Evolutionary conservation across 164 flowering plant genomes (phyloP), one percentile per base, ranked within the genome.

Genomic region (Umbellularia californica): DNA sequence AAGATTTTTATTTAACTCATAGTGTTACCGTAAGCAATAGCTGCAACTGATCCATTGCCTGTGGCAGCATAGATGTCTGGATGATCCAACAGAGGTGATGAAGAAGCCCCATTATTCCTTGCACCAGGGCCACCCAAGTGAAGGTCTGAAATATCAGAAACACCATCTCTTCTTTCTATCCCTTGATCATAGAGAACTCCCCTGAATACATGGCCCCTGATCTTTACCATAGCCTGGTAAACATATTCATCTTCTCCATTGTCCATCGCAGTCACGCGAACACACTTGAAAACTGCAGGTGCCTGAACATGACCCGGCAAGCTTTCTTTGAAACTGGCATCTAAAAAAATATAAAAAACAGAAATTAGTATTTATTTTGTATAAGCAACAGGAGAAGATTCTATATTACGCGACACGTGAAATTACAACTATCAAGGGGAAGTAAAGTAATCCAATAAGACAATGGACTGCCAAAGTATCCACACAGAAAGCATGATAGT

Each of bases 201-300:
- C 75, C 91, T 93, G 77, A 91, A 95, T 12, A 95, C 91, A 81
- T 89, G 98, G 12, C 99, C 98, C 3, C 94, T 92, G 27, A 95
- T 95, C 80, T 84, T 93, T 25, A 93, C 99, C 50, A 90, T 83
- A 0, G 95, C 97, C 69, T 95, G 97, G 72, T 95, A 95, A 0
- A 96, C 99, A 72, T 84, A 92, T 80, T 95, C 96, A 51, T 93
- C 97, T 10, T 93, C 96, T 0, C 97, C 98, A 50, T 92, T 97
- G 1, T 93, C 96, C 47, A 95, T 73, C 3, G 97, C 88, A 7
- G 97, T 90, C 77, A 95, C 98, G 20, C 90, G 76, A 11, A 95
- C 97, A 76, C 98, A 95, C 85, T 87, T 92, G 88, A 95, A 95
- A 14, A 88, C 90, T 6, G 98, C 99, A 60, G 92, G 94, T 2